These are phyloP conservation scores for California macrophylla DNA, from an alignment of 441 rosid genomes.

Conservation along the genomic window DNA sequence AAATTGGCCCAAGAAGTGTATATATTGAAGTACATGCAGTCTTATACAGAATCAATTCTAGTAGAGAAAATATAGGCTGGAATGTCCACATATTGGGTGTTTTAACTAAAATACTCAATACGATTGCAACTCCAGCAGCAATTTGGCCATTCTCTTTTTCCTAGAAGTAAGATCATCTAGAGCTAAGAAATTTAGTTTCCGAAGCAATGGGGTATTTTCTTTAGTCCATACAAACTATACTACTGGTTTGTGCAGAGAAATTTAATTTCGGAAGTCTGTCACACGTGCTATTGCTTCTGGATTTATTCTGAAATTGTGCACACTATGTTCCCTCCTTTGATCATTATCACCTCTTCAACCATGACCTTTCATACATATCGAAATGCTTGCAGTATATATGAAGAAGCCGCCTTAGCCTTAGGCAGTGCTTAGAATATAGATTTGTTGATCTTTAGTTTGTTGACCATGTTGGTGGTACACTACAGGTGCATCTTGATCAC, in stretches of 20 bases:
- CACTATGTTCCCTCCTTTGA: neutral
- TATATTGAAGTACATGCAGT: neutral
- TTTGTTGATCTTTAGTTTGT: neutral
- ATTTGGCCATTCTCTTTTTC: neutral
- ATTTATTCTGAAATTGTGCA: neutral
- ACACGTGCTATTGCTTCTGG: neutral
- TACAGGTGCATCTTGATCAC: conserved; percentile 97
- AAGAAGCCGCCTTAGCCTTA: neutral
- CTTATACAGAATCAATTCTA: neutral
- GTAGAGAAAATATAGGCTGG: neutral
- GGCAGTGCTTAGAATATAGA: neutral
- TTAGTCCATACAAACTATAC: no score
- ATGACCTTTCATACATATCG: neutral
- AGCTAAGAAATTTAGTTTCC: no score
- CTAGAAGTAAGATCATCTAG: neutral
- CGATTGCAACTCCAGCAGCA: neutral
- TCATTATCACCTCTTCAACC: neutral
- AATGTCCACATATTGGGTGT: neutral
- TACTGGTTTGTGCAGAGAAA: neutral
- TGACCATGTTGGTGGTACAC: conserved; percentile 12
- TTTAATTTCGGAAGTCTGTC: neutral
- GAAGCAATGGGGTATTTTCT: no score
- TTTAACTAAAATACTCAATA: neutral
- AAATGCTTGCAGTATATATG: neutral
- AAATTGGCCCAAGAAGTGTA: neutral